Evolutionary conservation across 208 protist species (phyloP).

Genomic region (Wallacemonas rigidus): DNA sequence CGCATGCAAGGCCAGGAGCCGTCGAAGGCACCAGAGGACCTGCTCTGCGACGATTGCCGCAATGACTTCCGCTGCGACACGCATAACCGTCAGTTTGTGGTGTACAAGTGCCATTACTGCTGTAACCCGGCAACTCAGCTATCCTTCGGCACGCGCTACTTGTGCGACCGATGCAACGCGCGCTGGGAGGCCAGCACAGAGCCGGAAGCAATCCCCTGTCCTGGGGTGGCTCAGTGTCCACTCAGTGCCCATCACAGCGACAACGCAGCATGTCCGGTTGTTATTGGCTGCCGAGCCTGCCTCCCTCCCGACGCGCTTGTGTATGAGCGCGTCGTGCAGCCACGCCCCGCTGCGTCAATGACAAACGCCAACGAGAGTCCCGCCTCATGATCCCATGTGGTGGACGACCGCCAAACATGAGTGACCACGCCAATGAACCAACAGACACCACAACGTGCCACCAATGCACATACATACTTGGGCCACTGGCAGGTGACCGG

Average conservation of each 20-base stretch:
- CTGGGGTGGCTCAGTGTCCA: conserved; percentile 49
- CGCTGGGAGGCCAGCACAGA: conserved; percentile 65
- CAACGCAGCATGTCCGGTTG: conserved; percentile 6
- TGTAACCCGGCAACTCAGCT: conserved; percentile 86
- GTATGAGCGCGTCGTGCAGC: conserved; percentile 18
- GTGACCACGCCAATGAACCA: too few relatives aligned
- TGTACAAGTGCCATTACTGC: conserved; percentile 91
- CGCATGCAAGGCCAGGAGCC: conserved; percentile 70
- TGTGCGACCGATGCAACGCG: conserved; percentile 73
- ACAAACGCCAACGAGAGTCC: not conserved
- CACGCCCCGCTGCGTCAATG: not conserved
- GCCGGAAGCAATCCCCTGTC: conserved; percentile 55
- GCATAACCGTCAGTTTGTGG: conserved; percentile 46
- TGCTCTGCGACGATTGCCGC: conserved; percentile 79
- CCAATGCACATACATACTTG: too few relatives aligned
- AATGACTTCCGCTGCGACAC: conserved; percentile 44
- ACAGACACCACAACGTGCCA: too few relatives aligned
- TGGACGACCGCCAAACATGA: too few relatives aligned
- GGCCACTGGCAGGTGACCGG: too few relatives aligned
- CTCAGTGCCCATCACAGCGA: conserved; percentile 50
- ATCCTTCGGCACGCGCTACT: conserved; percentile 82
- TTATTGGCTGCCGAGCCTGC: conserved; percentile 70
- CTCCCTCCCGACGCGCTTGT: conserved; percentile 6
- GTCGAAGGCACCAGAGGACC: conserved; percentile 46
- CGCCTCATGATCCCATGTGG: not conserved